Base-by-base conservation (phyloP, 192 early-diverging fungal species). In the Coemansia furcata region DNA sequence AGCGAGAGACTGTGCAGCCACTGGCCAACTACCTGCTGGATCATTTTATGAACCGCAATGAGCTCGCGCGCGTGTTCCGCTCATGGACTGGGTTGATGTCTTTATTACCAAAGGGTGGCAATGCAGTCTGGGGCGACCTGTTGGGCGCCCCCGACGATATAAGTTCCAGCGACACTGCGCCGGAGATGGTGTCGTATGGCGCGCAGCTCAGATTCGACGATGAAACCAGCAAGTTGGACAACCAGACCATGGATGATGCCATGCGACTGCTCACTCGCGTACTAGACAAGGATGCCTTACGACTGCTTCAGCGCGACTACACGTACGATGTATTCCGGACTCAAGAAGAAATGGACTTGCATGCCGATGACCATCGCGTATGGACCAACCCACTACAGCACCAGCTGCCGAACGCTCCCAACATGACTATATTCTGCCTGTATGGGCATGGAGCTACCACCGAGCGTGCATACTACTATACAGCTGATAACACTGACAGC, bases 311-410 rank as follows among this genome's bases (percentile, higher is more conserved):
- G 29, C 62, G 63, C 15, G 87, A 87, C 61, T 94, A 91, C 75
- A 88, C 88, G 63, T 90, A 84, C 66, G 89, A 89, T 6, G 68
- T 93, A 43, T 81, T 81, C 32, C 82, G 80, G 1, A 80, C 87
- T 1, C 77, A 90, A 57, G 30, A 70, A 8, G 81, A 93, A 62
- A 77, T 96, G 70, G 70, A 87, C 9, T 69, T 69, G 0, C 78
- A 88, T 43, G 78, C 78, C 29, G 75, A 86, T 32, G 85, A 90
- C 64, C 83, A 87, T 17, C 84, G 84, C 0, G 86, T 78, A 36
- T 95, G 94, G 95, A 72, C 87, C 19, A 95, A 95, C 66, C 91
- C 93, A 32, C 70, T 95, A 17, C 84, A 94, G 57, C 89, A 89
- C 30, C 83, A 84, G 15, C 71, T 92, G 36, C 92, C 89, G 9